Evolutionary conservation across 495 filamentous ascomycete genomes (phyloP), one percentile per base, ranked within the genome.

Genomic region (Hyaloscypha bicolor): DNA sequence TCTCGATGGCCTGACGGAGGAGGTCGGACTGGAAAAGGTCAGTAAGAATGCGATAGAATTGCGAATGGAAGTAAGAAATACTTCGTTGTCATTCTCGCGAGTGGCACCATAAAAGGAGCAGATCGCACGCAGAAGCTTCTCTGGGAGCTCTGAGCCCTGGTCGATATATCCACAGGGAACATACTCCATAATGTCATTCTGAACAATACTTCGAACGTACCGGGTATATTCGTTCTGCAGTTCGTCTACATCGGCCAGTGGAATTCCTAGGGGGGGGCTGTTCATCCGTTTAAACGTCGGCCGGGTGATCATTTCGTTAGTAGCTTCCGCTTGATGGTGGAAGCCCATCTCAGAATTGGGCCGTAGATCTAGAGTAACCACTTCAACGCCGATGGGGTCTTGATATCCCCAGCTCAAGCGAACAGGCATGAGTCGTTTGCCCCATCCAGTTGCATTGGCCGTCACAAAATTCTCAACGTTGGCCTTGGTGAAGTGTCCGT

Each of bases 251-350:
- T 55, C 61, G 19, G 61, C 66, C 16, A 69, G 39, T 9, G 63
- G 64, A 25, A 74, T 72, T 53, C 69, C 69, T 1, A 74, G 53
- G 0, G 72, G 72, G 25, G 69, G 69, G 25, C 69, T 71, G 12
- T 63, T 25, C 37, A 70, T 70, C 35, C 65, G 45, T 30, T 66
- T 51, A 2, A 71, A 35, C 19, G 21, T 55, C 29, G 66, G 72
- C 19, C 64, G 30, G n/a, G 30, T 9, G 42, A 48, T 19, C 42
- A 48, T 14, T n/a, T 51, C 21, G 29, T 64, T 60, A 35, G 62
- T 67, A 1, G 52, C 25, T 19, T 62, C 57, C 16, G 62, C 39
- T 22, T 66, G 64, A 32, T 70, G 62, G 14, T 71, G 64, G 39
- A 62, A 66, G 14, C 42, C 62, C 52, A 70, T 59, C 21, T 65